These are phyloP conservation scores for Exidia glandulosa DNA, from an alignment of 768 basidiomycete species.

Conservation along the genomic window DNA sequence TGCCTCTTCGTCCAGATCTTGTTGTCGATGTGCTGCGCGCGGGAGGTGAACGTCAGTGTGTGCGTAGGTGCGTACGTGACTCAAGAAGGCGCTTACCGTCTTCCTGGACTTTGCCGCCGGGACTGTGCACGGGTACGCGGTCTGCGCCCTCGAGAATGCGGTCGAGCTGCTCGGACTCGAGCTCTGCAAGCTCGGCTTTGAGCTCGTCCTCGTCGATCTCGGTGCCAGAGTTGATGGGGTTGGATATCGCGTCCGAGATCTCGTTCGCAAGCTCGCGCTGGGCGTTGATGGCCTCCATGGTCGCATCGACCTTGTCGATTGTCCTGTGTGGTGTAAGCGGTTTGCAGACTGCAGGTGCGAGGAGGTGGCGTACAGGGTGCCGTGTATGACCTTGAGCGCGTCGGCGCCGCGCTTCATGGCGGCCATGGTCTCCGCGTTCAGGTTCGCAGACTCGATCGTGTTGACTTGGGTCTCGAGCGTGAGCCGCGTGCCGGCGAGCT, in stretches of 20 bases:
- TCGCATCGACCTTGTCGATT: constrained; percentile 79
- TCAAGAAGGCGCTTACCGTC: constrained; percentile 32
- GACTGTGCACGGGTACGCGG: constrained; percentile 78
- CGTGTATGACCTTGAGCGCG: constrained; percentile 83
- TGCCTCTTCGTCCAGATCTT: constrained; percentile 86
- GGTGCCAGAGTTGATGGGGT: constrained; percentile 45
- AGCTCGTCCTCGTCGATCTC: constrained; percentile 76
- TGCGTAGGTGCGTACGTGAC: not conserved
- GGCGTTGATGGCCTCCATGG: constrained; percentile 79
- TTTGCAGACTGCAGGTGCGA: not conserved
- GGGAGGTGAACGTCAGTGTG: constrained; percentile 6
- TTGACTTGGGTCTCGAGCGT: constrained; percentile 96
- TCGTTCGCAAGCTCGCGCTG: constrained; percentile 90
- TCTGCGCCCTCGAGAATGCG: constrained; percentile 78
- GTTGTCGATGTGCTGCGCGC: constrained; percentile 30
- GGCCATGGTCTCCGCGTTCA: constrained; percentile 94
- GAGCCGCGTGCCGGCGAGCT: constrained; percentile 71
- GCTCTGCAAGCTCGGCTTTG: constrained; percentile 64
- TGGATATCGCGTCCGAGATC: constrained; percentile 80
- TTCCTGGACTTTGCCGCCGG: constrained; percentile 37
- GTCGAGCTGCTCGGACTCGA: constrained; percentile 85
- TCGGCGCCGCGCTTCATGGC: constrained; percentile 94
- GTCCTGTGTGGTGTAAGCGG: constrained; percentile 33
- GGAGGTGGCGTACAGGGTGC: constrained; percentile 48
- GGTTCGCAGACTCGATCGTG: constrained; percentile 92